Evolutionary conservation across 192 early-diverging fungal genomes (phyloP), one percentile per base, ranked within the genome.

Genomic region (Dispira parvispora): DNA sequence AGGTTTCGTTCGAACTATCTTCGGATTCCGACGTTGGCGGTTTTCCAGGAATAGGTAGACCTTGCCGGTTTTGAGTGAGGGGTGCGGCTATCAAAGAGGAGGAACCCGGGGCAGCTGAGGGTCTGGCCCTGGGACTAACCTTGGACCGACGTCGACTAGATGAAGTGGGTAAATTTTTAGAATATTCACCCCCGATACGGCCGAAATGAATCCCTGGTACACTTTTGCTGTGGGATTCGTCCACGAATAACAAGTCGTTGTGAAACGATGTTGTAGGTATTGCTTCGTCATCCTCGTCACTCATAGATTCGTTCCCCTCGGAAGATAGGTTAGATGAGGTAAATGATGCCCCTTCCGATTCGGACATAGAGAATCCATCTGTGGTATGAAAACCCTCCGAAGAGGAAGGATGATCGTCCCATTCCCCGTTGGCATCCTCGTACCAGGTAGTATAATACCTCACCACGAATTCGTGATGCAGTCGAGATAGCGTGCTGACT

Each of bases 381-480:
- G 32, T 38, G 32, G 32, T 4, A 38, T 38, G 6, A 38, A 38
- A 38, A 38, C 32, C 32, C 32, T 38, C 32, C 32, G 73, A 69
- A 53, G 68, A 68, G 16, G 70, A 74, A 21, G 67, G 62, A 9
- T 64, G 52, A 21, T 73, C 62, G 44, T 58, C 65, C n/a, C 71
- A 65, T 13, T 60, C 62, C 23, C 70, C 65, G 32, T 69, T 21
- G 9, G 66, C 62, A 42, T 86, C 87, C 75, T 94, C 94, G 62
- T 92, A 86, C 92, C 92, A 93, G 8, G 90, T 87, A 25, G 86
- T 85, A 67, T 90, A 91, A 61, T 91, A 92, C 42, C 88, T 75
- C 9, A 93, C 92, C 6, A 95, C 86, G 71, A 86, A 90, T 66
- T 88, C 83, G 65, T 92, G 88, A 69, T 94, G 88, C 16, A 97